Evolutionary conservation across 2,329 filamentous ascomycete species (phyloP).

Genomic region (Claviceps lovelessii): DNA sequence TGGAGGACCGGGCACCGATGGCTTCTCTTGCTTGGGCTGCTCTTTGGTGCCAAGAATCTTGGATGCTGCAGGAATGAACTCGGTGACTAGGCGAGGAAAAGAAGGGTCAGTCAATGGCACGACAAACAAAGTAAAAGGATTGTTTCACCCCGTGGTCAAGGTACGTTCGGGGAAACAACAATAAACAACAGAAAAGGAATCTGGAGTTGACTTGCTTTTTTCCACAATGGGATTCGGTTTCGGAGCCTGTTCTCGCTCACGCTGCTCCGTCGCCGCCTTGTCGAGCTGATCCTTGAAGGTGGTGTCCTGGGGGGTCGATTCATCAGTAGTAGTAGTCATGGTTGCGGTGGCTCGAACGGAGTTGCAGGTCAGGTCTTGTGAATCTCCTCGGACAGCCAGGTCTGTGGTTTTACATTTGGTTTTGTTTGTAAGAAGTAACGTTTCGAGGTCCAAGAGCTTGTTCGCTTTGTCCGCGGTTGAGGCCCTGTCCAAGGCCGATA

Average conservation of each 20-base stretch:
- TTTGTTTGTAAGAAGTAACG: not conserved
- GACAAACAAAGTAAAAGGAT: too few species aligned
- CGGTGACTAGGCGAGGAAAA: conserved; percentile 19
- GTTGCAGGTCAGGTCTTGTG: too few species aligned
- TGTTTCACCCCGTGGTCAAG: not conserved
- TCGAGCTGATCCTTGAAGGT: conserved; percentile 32
- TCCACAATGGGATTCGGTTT: conserved; percentile 25
- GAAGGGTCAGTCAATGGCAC: not conserved
- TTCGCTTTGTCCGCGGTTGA: not conserved
- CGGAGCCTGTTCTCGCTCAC: conserved; percentile 12
- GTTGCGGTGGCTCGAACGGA: not conserved
- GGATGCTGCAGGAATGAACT: conserved; percentile 28
- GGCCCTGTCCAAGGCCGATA: too few species aligned
- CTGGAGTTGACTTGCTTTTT: conserved; percentile 21
- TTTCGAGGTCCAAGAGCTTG: not conserved
- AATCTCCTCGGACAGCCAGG: not conserved
- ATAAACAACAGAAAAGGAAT: not conserved
- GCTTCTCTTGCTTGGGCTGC: conserved; percentile 9
- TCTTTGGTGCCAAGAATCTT: conserved; percentile 26
- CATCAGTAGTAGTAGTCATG: conserved; percentile 3
- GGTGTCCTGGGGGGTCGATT: conserved; percentile 10
- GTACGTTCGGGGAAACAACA: not conserved
- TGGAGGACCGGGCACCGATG: conserved; percentile 22
- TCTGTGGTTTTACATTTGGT: not conserved
- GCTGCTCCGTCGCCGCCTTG: conserved; percentile 23